These are phyloP conservation scores for Apiotrichum domesticum DNA, from an alignment of 1,284 basidiomycete species.

Conservation along the genomic window DNA sequence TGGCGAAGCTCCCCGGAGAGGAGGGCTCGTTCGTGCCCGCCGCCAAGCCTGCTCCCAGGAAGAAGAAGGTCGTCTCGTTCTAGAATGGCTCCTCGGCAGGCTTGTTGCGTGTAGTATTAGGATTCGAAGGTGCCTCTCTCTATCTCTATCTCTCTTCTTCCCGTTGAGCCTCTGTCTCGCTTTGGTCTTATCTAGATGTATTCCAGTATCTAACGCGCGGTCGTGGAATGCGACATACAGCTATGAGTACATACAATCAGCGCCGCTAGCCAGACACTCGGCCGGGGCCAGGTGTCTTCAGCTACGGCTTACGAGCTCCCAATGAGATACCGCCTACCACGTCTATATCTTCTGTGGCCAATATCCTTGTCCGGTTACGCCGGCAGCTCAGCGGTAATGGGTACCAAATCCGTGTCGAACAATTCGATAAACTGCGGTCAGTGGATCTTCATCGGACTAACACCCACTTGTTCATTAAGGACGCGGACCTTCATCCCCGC, in stretches of 20 bases:
- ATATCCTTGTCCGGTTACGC: not conserved
- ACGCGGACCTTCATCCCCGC: conserved; percentile 52
- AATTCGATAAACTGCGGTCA: conserved; percentile 51
- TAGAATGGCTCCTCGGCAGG: not conserved
- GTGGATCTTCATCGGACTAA: not conserved
- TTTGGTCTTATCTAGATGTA: too few relatives aligned
- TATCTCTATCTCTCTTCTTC: too few relatives aligned
- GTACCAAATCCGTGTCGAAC: conserved; percentile 52
- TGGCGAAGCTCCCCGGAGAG: conserved; percentile 20
- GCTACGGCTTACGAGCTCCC: too few relatives aligned
- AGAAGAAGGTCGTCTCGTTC: conserved; percentile 18
- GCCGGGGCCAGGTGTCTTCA: not conserved
- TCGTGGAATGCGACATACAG: conserved; percentile 13
- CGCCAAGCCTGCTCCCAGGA: conserved; percentile 8
- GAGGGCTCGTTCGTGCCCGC: conserved; percentile 13
- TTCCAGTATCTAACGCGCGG: too few relatives aligned
- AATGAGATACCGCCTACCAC: too few relatives aligned
- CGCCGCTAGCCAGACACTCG: not conserved
- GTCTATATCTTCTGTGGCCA: too few relatives aligned
- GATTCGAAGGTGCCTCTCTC: too few relatives aligned
- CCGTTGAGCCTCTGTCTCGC: too few relatives aligned
- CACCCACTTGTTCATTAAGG: conserved; percentile 51
- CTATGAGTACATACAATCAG: not conserved
- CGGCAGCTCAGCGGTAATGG: conserved; percentile 23
- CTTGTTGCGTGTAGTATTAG: too few relatives aligned